Conservation (phyloP, 139 green algal species). For the Spirogloea muscicola region DNA sequence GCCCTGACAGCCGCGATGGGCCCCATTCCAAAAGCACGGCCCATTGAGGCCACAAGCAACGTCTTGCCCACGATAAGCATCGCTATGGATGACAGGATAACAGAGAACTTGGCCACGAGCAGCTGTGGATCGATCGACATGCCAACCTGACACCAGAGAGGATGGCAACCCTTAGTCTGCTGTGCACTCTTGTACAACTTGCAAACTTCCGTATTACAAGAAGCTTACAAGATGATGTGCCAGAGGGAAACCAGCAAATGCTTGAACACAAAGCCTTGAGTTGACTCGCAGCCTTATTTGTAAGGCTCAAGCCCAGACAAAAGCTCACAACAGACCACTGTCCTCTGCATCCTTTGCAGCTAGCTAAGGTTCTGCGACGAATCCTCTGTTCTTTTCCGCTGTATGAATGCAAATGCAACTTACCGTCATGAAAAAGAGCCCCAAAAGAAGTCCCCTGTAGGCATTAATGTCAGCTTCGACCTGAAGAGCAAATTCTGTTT, state of each 20-base stretch:
- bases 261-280: too few species aligned
- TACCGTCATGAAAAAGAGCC: conserved; percentile 99
- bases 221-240: too few species aligned
- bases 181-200: too few species aligned
- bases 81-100: conserved; percentile 67
- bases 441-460: conserved; percentile 97
- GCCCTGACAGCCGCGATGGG: conserved; percentile 61
- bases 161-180: too few species aligned
- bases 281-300: too few species aligned
- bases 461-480: conserved; percentile 97
- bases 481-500: conserved; percentile 97
- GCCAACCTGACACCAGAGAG: conserved; percentile 53
- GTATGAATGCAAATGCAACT: conserved; percentile 1
- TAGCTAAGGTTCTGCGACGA: too few species aligned
- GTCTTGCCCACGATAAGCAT: conserved; percentile 55
- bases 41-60: conserved; percentile 74
- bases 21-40: conserved; percentile 78
- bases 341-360: too few species aligned
- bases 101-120: conserved; percentile 63
- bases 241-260: too few species aligned
- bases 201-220: too few species aligned
- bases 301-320: too few species aligned
- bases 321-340: too few species aligned
- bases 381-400: too few species aligned
- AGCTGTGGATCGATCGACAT: conserved; percentile 69